phyloP scores from a whole-genome alignment of 805 yeast genomes.

The Saturnispora ahearnii region DNA sequence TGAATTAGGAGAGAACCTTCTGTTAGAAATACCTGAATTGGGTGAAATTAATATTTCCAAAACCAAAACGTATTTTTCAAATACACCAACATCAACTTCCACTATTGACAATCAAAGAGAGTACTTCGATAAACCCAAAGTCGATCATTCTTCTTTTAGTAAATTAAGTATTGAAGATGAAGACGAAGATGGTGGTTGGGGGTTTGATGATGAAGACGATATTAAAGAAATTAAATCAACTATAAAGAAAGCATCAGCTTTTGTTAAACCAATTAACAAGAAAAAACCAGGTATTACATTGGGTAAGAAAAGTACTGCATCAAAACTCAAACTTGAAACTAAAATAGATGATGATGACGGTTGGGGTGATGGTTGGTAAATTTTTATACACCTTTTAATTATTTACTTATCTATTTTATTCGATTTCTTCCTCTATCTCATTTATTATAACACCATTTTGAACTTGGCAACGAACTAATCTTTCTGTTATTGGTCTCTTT shows the following conservation, averaged over 20 bases:
- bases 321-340: constrained; percentile 28
- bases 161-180: constrained; percentile 13
- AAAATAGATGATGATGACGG: constrained; percentile 30
- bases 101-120: neutral
- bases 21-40: constrained; percentile 2
- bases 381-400: neutral
- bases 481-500: constrained; percentile 49
- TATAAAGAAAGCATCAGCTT: constrained; percentile 1
- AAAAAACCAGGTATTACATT: constrained; percentile 3
- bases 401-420: neutral
- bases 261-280: neutral
- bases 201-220: constrained; percentile 18
- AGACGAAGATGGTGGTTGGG: constrained; percentile 26
- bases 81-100: neutral
- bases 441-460: constrained; percentile 31
- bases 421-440: neutral
- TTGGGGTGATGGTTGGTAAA: constrained; percentile 40
- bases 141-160: neutral
- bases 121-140: neutral
- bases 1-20: neutral
- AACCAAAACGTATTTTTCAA: constrained; percentile 8
- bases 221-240: constrained; percentile 3
- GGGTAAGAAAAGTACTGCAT: constrained; percentile 1
- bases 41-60: constrained; percentile 1
- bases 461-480: constrained; percentile 50